Evolutionary conservation across 192 early-diverging fungal species (phyloP), one percentile per base, ranked within the genome.

Genomic region (Spizellomyces sp.): DNA sequence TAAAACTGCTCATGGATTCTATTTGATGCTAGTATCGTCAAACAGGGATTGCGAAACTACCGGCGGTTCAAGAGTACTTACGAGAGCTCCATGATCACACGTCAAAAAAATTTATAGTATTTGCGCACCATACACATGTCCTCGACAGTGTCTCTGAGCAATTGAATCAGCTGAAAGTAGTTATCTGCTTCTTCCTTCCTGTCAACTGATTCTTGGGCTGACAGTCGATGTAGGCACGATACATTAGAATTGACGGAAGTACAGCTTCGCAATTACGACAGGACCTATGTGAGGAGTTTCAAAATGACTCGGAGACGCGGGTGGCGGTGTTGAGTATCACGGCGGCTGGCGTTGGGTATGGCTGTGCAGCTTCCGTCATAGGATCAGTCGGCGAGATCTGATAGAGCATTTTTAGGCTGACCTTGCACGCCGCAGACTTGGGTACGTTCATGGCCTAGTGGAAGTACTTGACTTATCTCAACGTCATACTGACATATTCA

Each of bases 261-360:
- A 85, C 83, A 12, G 22, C 69, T 9, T 59, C 47, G 10, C 15
- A 6, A 15, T 6, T 17, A 0, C 71, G 84, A 22, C 80, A 85
- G 55, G 56, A 9, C 2, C 61, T 85, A 9, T 80, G 78, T 58
- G 78, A 85, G 36, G 8, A 59, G n/a, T 85, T 85, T 62, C 84
- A 85, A 62, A 21, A 45, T 9, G 77, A 79, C 14, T 5, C 42
- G 4, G 48, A 68, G 9, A 58, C 71, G 4, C 65, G 80, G 46
- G 73, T 85, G 1, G 84, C 77, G 5, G 10, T 85, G 21, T 59
- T 85, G 9, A 67, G 66, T n/a, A 72, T 85, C 60, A 85, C 80
- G 4, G 83, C 84, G 6, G 80, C 81, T 4, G 79, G 75, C 54
- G 74, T 76, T 17, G 84, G 84, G 68, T 70, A 36, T 45, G 60